Evolutionary conservation across 148 eudicot genomes (phyloP), one percentile per base, ranked within the genome.

Genomic region (Pouteria glomerata): DNA sequence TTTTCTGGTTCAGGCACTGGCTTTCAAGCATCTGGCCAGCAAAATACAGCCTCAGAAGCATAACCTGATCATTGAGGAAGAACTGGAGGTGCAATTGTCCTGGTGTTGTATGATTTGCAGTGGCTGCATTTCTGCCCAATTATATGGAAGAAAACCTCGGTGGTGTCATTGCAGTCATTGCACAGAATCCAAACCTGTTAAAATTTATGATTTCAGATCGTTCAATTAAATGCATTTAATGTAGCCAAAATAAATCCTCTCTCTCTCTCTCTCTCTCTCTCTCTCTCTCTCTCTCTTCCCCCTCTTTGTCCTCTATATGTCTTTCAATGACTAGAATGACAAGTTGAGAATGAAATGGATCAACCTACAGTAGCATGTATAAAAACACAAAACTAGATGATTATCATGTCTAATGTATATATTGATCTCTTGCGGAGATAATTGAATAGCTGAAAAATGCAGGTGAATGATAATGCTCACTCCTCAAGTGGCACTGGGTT

Each of bases 141-240:
- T 66, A 94, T 84, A 85, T 94, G 98, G 83, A 89, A 94, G 85
- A 81, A 77, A 35, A 89, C 97, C 66, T 91, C 96, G 1, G 96
- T 89, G 2, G 98, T 91, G 71, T 91, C 97, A n/a, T 88, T 89
- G 82, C 98, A 94, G 81, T 94, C 98, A 13, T 94, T 91, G 47
- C 98, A 94, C 13, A 94, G 74, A 62, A 94, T 91, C 97, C 97
- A 91, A 31, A 91, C 91, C 98, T 94, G 96, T 78, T n/a, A 74
- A 70, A 39, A 2, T 11, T 29, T 15, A 2, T 19, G 29, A 11
- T 19, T 55, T 1, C 62, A 15, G 47, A 56, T 31, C 70, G 27
- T 66, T 39, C 16, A 66, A 10, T n/a, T 41, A 16, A 26, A 26
- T 42, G 16, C 26, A 29, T 26, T 44, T 19, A 19, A 33, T 30